phyloP scores from a whole-genome alignment of 176 grass and related monocot genomes.

The Leersia perrieri region DNA sequence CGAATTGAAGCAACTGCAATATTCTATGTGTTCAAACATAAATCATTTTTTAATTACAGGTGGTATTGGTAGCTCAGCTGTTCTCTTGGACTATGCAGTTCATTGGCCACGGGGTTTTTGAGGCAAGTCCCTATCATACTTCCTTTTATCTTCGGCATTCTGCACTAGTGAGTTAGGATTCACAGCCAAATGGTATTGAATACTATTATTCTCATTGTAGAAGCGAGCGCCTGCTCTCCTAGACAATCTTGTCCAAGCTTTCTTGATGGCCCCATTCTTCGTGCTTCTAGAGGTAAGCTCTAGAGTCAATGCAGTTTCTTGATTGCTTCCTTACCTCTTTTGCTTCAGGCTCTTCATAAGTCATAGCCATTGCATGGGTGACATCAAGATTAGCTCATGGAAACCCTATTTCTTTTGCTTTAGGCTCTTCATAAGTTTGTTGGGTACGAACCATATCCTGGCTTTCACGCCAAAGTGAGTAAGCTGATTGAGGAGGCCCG shows the following conservation, averaged over 20 bases:
- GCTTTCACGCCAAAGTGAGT: conserved; percentile 62
- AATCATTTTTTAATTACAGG: conserved; percentile 44
- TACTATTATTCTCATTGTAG: conserved; percentile 33
- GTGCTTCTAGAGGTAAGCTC: conserved; percentile 85
- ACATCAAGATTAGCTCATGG: background rate
- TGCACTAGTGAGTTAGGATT: background rate
- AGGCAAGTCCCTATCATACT: conserved; percentile 46
- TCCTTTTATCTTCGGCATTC: background rate
- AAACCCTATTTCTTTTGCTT: conserved; percentile 10
- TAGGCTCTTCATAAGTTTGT: conserved; percentile 64
- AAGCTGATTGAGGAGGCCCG: conserved; percentile 57
- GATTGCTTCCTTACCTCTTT: background rate
- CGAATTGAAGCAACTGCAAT: background rate
- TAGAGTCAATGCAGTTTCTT: background rate
- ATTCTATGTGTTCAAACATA: conserved; percentile 1
- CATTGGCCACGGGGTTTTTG: conserved; percentile 92
- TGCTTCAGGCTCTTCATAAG: too few species aligned
- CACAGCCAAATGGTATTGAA: background rate
- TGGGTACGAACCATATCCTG: conserved; percentile 86
- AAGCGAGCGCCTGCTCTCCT: conserved; percentile 82
- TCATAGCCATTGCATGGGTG: background rate
- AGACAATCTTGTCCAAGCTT: conserved; percentile 88
- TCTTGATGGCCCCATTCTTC: conserved; percentile 96
- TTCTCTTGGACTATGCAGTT: conserved; percentile 89
- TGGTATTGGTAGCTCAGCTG: conserved; percentile 79